A percentile compares a stretch with the other conserved stretches of the same genome.
Conservation (phyloP, 306 rosid genomes). For the Senna tora region DNA sequence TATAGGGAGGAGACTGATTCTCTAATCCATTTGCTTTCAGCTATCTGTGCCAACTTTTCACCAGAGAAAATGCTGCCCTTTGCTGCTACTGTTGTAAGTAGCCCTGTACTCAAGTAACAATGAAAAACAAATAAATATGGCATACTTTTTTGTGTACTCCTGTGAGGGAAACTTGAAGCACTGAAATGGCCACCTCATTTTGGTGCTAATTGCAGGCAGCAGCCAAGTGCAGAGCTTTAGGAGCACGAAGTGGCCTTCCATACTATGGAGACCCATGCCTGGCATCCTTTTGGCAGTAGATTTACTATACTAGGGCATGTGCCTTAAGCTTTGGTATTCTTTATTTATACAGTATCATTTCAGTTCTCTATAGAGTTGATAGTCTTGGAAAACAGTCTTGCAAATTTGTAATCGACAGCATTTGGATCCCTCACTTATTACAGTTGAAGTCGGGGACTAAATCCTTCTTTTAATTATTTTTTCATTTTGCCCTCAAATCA, state of each 20-base stretch:
- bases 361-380: neutral
- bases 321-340: neutral
- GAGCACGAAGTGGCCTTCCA: constrained; percentile 86
- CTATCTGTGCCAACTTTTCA: constrained; percentile 68
- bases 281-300: constrained; percentile 48
- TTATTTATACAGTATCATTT: no score
- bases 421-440: neutral
- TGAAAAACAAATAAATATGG: neutral
- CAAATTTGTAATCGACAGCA: neutral
- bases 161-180: neutral
- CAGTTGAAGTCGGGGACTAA: constrained; percentile 3
- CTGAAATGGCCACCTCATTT: neutral
- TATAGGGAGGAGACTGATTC: neutral
- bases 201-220: constrained; percentile 63
- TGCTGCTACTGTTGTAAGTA: constrained; percentile 71
- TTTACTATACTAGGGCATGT: neutral
- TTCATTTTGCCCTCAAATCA: neutral
- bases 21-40: constrained; percentile 50
- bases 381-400: neutral
- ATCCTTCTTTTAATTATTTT: neutral
- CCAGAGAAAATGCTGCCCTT: constrained; percentile 74
- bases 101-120: constrained; percentile 20
- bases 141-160: neutral
- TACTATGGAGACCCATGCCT: constrained; percentile 48
- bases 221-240: constrained; percentile 70